Evolutionary conservation across 1,284 basidiomycete species (phyloP), one percentile per base, ranked within the genome.

Genomic region (Papiliotrema nemorosa): DNA sequence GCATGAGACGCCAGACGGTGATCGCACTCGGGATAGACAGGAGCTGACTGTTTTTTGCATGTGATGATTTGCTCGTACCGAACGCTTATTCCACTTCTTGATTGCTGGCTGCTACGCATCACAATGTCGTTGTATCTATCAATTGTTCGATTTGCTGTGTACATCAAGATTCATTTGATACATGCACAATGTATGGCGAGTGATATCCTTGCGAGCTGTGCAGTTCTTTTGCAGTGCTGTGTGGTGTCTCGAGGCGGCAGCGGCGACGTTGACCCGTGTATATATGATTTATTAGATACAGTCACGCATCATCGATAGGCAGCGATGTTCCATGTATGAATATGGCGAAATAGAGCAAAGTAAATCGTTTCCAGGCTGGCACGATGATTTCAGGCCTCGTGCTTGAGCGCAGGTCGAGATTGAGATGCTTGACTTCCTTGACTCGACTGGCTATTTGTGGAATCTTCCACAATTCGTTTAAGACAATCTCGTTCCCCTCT

Each of bases 31-130:
- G 4, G 21, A 54, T 63, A 21, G 25, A 16, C 68, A 70, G 48
- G 64, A 67, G 37, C 56, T 70, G 53, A 66, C 63, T 22, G 62
- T 66, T 12, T 52, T 64, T 31, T 70, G 66, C 41, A 63, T 69
- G 64, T 67, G 37, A 26, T 20, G 20, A 5, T 20, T 13, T 24
- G 5, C 12, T 13, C 10, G 36, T 10, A 38, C n/a, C n/a, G 31
- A n/a, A 10, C 9, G 31, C 31, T 9, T 34, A n/a, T 34, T 10
- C 31, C 10, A 34, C 31, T 9, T 9, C n/a, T n/a, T n/a, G n/a
- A n/a, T n/a, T n/a, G n/a, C n/a, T n/a, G n/a, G n/a, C n/a, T n/a
- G 31, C 16, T 33, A 16, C 10, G 16, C 31, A 9, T 16, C 10
- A 16, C 31, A 33, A 16, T 33, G 31, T 9, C 31, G 31, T 10